phyloP scores from a whole-genome alignment of 75 land plant genomes.

The Picea sitchensis region DNA sequence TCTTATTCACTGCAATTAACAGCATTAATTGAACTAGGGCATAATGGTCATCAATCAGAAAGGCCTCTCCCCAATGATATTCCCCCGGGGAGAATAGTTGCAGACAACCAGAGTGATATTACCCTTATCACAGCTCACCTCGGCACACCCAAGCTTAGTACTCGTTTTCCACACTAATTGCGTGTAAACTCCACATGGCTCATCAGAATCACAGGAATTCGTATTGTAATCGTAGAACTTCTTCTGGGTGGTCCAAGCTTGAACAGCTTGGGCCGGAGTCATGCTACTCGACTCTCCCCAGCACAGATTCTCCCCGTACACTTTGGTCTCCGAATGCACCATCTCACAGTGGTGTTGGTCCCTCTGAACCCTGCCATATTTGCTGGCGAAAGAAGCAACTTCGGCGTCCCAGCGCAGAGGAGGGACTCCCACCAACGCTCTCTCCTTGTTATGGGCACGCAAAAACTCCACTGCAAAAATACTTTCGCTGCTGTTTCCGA shows the following conservation, averaged over 20 bases:
- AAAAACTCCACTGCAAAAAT: too few relatives aligned
- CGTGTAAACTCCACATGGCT: conserved; percentile 1
- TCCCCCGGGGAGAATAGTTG: conserved; percentile 1
- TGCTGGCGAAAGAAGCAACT: conserved; percentile 10
- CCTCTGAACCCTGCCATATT: conserved; percentile 10
- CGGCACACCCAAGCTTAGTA: not conserved
- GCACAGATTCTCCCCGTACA: not conserved
- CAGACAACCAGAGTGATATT: not conserved
- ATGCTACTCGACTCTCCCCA: not conserved
- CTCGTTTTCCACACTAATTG: not conserved
- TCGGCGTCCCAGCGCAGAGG: conserved; percentile 14
- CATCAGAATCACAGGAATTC: not conserved
- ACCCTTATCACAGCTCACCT: not conserved
- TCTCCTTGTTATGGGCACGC: conserved; percentile 12
- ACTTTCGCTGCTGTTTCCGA: too few relatives aligned
- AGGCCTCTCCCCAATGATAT: conserved; percentile 8
- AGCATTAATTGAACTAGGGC: too few relatives aligned
- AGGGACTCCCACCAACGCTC: conserved; percentile 14
- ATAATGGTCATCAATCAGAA: not conserved
- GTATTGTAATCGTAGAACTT: not conserved
- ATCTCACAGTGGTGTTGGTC: conserved; percentile 8
- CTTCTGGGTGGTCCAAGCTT: not conserved
- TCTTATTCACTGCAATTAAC: too few relatives aligned
- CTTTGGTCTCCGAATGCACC: conserved; percentile 10
- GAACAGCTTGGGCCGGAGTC: not conserved